Percentiles rank a stretch among this genome's conserved stretches.
These are phyloP conservation scores for Gracilaria vermiculophylla DNA, from an alignment of 23 red algal genomes.

Conservation along the genomic window DNA sequence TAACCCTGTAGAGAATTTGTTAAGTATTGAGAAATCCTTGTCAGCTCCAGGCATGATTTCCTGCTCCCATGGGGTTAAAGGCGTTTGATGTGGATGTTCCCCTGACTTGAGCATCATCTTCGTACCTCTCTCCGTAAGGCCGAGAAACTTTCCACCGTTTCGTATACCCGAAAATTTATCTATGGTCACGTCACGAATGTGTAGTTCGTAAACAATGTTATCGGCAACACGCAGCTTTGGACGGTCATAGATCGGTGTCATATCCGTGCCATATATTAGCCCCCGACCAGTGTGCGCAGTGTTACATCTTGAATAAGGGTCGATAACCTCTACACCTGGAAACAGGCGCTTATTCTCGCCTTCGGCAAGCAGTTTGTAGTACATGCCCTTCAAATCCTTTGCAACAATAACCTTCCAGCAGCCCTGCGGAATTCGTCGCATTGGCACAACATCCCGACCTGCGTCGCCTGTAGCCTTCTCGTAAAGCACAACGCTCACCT, in stretches of 20 bases:
- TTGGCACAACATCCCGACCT: constrained; percentile 53
- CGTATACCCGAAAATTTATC: constrained; percentile 38
- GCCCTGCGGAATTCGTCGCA: constrained; percentile 84
- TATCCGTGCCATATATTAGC: constrained; percentile 67
- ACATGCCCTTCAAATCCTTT: constrained; percentile 69
- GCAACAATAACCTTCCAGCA: constrained; percentile 70
- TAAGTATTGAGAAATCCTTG: neutral
- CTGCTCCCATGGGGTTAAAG: constrained; percentile 23
- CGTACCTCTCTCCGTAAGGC: constrained; percentile 63
- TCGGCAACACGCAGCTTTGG: constrained; percentile 24
- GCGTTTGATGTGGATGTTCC: neutral
- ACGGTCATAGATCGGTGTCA: constrained; percentile 39
- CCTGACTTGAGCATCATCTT: neutral
- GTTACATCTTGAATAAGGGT: constrained; percentile 86
- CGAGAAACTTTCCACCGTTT: constrained; percentile 77
- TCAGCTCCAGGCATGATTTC: constrained; percentile 8
- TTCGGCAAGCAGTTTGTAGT: constrained; percentile 79
- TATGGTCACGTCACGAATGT: constrained; percentile 83
- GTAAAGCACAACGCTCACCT: constrained; percentile 68
- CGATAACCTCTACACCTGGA: constrained; percentile 87
- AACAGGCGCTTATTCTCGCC: constrained; percentile 74
- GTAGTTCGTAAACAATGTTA: constrained; percentile 79
- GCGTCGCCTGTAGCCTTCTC: constrained; percentile 22
- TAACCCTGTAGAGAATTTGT: constrained; percentile 56
- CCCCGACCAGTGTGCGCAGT: constrained; percentile 80